Percentiles rank a stretch among this genome's conserved stretches.
Conservation (phyloP, 176 grass and related monocot genomes). For the Musa itinerans region DNA sequence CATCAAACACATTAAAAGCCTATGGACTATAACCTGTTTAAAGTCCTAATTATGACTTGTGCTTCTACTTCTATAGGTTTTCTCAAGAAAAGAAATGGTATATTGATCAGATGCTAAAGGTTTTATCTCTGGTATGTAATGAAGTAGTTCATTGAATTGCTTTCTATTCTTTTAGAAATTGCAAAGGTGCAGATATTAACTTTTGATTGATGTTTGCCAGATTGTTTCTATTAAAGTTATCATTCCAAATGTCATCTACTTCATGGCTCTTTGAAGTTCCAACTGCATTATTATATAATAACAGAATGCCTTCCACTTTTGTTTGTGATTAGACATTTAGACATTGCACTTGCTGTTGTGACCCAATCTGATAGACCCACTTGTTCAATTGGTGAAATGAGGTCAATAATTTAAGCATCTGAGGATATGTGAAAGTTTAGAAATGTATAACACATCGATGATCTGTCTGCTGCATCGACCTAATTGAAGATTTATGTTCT, state of each 20-base stretch:
- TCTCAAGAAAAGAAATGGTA: constrained; percentile 95
- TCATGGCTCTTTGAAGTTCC: neutral
- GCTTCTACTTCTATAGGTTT: constrained; percentile 55
- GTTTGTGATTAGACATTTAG: no score
- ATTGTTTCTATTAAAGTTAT: neutral
- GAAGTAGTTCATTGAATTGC: neutral
- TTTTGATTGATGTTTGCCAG: neutral
- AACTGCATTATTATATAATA: neutral
- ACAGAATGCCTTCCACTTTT: no score
- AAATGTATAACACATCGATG: no score
- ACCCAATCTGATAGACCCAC: no score
- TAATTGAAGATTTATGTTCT: no score
- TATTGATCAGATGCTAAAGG: constrained; percentile 96
- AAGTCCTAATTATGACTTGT: constrained; percentile 5
- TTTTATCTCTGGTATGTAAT: constrained; percentile 79
- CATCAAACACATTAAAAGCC: neutral
- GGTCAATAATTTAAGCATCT: no score
- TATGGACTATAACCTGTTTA: constrained; percentile 16
- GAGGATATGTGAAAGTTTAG: no score
- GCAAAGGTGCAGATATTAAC: neutral
- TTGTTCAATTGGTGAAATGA: no score
- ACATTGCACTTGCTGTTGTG: no score
- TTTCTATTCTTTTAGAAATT: neutral
- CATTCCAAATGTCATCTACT: neutral
- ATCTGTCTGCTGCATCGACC: no score